Evolutionary conservation across 495 filamentous ascomycete genomes (phyloP).

Genomic region (Lichenothelia convexa): DNA sequence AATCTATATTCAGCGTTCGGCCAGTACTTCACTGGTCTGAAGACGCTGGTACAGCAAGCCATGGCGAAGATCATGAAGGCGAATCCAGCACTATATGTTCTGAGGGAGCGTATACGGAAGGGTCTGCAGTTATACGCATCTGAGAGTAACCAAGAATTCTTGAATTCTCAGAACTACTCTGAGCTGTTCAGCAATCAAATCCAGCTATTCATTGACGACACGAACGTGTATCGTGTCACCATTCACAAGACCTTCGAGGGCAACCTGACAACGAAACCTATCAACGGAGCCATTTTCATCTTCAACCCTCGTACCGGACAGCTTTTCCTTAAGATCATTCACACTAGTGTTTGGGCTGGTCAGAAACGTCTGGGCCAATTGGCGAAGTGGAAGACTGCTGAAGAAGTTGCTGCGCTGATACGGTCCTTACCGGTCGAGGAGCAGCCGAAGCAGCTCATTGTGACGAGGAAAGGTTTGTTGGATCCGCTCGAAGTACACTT

Average conservation of each 20-base stretch:
- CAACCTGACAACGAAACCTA: constrained; percentile 97
- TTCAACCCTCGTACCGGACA: constrained; percentile 98
- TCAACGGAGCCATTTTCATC: constrained; percentile 99
- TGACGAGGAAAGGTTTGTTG: constrained; percentile 90
- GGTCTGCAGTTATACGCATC: constrained; percentile 96
- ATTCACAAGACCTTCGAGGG: constrained; percentile 99
- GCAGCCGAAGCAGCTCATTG: constrained; percentile 97
- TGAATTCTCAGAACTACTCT: constrained; percentile 99
- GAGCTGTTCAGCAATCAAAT: constrained; percentile 99
- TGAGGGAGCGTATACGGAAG: constrained; percentile 96
- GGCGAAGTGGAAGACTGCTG: constrained; percentile 99
- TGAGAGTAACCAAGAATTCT: constrained; percentile 97
- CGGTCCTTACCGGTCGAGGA: constrained; percentile 94
- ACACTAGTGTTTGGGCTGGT: constrained; percentile 98
- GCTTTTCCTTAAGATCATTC: constrained; percentile 97
- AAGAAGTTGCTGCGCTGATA: constrained; percentile 98
- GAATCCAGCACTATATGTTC: constrained; percentile 89
- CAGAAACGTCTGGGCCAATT: constrained; percentile 98
- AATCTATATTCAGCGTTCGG: constrained; percentile 97
- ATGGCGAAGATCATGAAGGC: constrained; percentile 99
- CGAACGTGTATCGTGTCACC: constrained; percentile 97
- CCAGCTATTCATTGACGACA: constrained; percentile 98
- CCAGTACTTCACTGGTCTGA: constrained; percentile 96
- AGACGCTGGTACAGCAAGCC: constrained; percentile 89
- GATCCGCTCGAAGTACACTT: constrained; percentile 96